Evolutionary conservation across 139 green algal genomes (phyloP).

Genomic region (Coelastrella sp.): DNA sequence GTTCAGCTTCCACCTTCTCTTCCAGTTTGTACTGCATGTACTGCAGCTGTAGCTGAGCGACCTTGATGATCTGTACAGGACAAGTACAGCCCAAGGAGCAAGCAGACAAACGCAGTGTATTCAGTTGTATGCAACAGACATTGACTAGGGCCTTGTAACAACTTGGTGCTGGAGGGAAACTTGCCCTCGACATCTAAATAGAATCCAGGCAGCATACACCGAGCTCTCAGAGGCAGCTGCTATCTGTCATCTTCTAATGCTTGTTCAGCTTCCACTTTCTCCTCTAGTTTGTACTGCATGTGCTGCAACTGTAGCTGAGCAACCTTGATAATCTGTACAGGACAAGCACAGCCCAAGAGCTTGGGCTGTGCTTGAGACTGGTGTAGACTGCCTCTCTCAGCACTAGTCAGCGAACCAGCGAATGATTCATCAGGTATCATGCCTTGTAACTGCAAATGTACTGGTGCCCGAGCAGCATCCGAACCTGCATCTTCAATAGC

Average conservation of each 20-base stretch:
- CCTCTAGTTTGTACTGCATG: slow-evolving; percentile 46
- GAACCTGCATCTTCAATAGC: neutral
- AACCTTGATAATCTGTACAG: slow-evolving; percentile 15
- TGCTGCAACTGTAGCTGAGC: slow-evolving; percentile 44
- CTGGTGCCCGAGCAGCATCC: too few species aligned
- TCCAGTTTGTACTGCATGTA: slow-evolving; percentile 48
- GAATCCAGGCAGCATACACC: too few species aligned
- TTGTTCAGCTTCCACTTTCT: slow-evolving; percentile 38
- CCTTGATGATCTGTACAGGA: slow-evolving; percentile 10
- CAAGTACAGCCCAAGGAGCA: neutral
- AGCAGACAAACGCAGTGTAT: neutral
- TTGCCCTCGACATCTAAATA: too few species aligned
- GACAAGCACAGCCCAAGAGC: neutral
- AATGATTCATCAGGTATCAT: too few species aligned
- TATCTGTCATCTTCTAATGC: slow-evolving; percentile 26
- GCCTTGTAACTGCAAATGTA: too few species aligned
- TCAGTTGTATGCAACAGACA: too few species aligned
- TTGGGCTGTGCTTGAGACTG: too few species aligned
- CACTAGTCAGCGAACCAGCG: too few species aligned
- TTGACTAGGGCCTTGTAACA: too few species aligned
- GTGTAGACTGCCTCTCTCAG: too few species aligned
- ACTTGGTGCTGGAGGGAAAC: too few species aligned
- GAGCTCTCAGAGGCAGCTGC: neutral
- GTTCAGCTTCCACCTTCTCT: slow-evolving; percentile 34
- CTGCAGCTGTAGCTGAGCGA: slow-evolving; percentile 42